A percentile compares a stretch with the other conserved stretches of the same genome.
phyloP scores from a whole-genome alignment of 2,329 filamentous ascomycete species.

The Pestalotiopsis sp. region DNA sequence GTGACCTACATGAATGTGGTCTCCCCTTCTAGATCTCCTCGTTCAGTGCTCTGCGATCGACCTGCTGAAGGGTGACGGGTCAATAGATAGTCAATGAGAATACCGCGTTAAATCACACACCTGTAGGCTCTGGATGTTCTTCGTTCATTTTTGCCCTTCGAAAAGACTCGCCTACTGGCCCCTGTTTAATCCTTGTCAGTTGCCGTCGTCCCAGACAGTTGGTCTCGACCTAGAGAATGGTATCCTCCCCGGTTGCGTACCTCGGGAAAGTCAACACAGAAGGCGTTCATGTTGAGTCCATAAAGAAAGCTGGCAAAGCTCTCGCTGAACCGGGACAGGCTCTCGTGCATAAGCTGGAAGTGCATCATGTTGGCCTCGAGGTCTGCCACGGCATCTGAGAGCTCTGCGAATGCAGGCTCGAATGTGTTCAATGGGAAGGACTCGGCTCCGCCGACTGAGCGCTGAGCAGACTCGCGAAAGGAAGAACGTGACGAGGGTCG shows the following conservation, averaged over 20 bases:
- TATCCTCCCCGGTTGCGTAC: conserved; percentile 41
- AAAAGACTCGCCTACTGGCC: conserved; percentile 83
- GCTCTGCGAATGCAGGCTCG: conserved; percentile 88
- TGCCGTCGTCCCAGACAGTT: not conserved
- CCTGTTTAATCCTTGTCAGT: conserved; percentile 46
- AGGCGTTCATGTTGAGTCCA: conserved; percentile 97
- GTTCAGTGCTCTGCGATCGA: conserved; percentile 29
- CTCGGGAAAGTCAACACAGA: conserved; percentile 97
- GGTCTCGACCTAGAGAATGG: not conserved
- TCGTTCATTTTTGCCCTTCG: conserved; percentile 62
- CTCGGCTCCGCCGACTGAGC: conserved; percentile 50
- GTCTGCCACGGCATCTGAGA: conserved; percentile 91
- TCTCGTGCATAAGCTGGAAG: conserved; percentile 95
- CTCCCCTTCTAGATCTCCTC: conserved; percentile 56
- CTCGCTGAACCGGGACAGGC: conserved; percentile 87
- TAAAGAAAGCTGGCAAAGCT: conserved; percentile 95
- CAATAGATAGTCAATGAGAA: not conserved
- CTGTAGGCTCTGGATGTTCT: conserved; percentile 36
- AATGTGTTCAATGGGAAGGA: conserved; percentile 76
- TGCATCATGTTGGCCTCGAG: conserved; percentile 98
- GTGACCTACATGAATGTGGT: conserved; percentile 77
- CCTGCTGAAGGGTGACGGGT: conserved; percentile 10
- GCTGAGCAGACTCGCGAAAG: conserved; percentile 73
- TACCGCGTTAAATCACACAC: not conserved
- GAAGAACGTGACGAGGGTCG: conserved; percentile 88